These are phyloP conservation scores for Diatrype stigma DNA, from an alignment of 2,329 filamentous ascomycete genomes.

Conservation along the genomic window DNA sequence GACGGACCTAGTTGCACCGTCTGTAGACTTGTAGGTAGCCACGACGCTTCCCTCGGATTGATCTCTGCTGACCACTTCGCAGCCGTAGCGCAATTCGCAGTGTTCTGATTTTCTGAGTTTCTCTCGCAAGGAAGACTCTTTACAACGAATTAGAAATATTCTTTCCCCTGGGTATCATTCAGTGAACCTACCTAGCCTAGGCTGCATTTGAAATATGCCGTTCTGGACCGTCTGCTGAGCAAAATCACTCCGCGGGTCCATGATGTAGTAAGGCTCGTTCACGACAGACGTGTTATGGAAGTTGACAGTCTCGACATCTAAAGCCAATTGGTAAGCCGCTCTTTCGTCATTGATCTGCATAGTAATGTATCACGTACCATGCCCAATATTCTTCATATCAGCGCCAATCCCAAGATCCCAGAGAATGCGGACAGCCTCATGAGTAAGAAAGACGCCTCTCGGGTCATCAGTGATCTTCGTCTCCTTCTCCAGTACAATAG, in stretches of 20 bases:
- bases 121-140: constrained; percentile 13
- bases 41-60: constrained; percentile 7
- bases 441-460: constrained; percentile 18
- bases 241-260: constrained; percentile 8
- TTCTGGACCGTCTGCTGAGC: constrained; percentile 16
- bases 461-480: constrained; percentile 18
- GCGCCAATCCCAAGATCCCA: constrained; percentile 19
- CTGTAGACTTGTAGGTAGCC: constrained; percentile 12
- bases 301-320: constrained; percentile 6
- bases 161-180: too few species aligned
- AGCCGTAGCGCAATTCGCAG: constrained; percentile 16
- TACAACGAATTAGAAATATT: constrained; percentile 2
- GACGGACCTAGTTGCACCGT: constrained; percentile 5
- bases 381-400: constrained; percentile 16
- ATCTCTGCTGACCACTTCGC: constrained; percentile 12
- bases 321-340: constrained; percentile 3
- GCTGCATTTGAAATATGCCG: constrained; percentile 18
- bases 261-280: constrained; percentile 12
- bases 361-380: constrained; percentile 11
- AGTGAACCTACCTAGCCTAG: constrained; percentile 13
- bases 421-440: constrained; percentile 20
- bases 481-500: constrained; percentile 20
- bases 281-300: constrained; percentile 17
- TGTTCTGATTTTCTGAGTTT: constrained; percentile 10
- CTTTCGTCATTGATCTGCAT: background rate